Base-by-base conservation (phyloP, 2,329 filamentous ascomycete genomes). In the Beauveria sp. region DNA sequence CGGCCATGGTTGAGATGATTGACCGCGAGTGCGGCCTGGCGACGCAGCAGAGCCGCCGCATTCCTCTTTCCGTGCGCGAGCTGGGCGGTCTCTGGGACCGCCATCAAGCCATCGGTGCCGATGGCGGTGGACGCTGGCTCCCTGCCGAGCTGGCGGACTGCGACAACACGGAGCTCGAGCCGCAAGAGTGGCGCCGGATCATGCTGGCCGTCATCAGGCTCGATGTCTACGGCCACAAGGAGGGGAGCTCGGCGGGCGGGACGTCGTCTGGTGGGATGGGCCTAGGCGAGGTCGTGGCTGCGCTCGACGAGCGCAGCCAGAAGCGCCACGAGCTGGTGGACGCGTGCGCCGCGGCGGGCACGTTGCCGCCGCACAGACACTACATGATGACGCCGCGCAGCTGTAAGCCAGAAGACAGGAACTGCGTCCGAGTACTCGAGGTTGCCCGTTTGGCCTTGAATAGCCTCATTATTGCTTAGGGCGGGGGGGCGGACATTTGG, bases 191-290 rank as follows among this genome's bases (percentile, higher is more conserved):
- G 84, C 74, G 83, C 42, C 73, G 76, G 8, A 76, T 77, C 2
- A 77, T 86, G 46, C 76, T 83, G 16, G 79, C 80, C 2, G 72
- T 87, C 61, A 71, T 87, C 20, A 79, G 78, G 62, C 66, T 81
- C 14, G 84, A 87, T 66, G 78, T 87, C 8, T 85, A 86, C 68
- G 84, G 84, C 0, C 67, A 82, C 30, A 67, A 70, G 14, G 66
- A 67, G 24, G 57, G 63, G n/a, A 28, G 34, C 9, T 28, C 26
- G 20, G 63, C 26, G 20, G 63, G 65, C 50, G 64, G 66, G 10
- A 14, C 20, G 3, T 14, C 20, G 12, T 24, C 6, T 1, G 16
- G 47, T 18, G 8, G 6, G 66, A 71, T 78, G 24, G 83, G 83
- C 0, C 73, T 87, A 4, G 80, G 76, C 67, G 82, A 84, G 58